Percentiles rank a stretch among this genome's conserved stretches.
Conservation (phyloP, 345 rosid species). For the Acer saccharum region DNA sequence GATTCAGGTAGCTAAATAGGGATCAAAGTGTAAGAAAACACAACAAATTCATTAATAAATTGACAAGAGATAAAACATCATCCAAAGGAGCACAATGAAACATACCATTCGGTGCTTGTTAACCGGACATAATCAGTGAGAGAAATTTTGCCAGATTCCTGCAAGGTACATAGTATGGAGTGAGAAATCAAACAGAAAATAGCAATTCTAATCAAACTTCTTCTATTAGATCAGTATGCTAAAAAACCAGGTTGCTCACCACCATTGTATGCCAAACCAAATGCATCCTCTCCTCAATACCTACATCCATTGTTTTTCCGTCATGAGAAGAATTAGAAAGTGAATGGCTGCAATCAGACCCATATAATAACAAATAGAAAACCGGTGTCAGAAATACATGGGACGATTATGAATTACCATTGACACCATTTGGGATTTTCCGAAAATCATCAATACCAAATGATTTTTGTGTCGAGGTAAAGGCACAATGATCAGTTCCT, state of each 20-base stretch:
- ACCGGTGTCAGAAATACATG: slow-evolving; percentile 16
- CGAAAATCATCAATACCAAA: slow-evolving; percentile 88
- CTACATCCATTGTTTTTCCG: slow-evolving; percentile 37
- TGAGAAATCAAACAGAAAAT: not conserved
- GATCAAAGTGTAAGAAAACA: not conserved
- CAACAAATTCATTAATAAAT: not conserved
- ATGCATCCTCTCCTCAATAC: slow-evolving; percentile 99
- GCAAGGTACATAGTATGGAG: slow-evolving; percentile 21
- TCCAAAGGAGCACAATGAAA: slow-evolving; percentile 2
- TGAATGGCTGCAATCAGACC: slow-evolving; percentile 6
- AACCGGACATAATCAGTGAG: slow-evolving; percentile 67
- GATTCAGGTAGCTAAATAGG: not conserved
- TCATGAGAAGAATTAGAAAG: slow-evolving; percentile 9
- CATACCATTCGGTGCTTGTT: slow-evolving; percentile 86
- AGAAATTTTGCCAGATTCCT: slow-evolving; percentile 83
- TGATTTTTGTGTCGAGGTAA: slow-evolving; percentile 85
- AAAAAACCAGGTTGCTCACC: slow-evolving; percentile 50
- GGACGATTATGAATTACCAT: slow-evolving; percentile 56
- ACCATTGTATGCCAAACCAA: slow-evolving; percentile 94
- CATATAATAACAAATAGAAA: not conserved
- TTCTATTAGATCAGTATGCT: slow-evolving; percentile 6
- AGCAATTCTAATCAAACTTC: not conserved
- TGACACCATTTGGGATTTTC: slow-evolving; percentile 91
- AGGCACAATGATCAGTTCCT: slow-evolving; percentile 95
- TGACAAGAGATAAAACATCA: not conserved